Base-by-base conservation (phyloP, 2,329 filamentous ascomycete genomes). In the Colletotrichum tamarilloi region DNA sequence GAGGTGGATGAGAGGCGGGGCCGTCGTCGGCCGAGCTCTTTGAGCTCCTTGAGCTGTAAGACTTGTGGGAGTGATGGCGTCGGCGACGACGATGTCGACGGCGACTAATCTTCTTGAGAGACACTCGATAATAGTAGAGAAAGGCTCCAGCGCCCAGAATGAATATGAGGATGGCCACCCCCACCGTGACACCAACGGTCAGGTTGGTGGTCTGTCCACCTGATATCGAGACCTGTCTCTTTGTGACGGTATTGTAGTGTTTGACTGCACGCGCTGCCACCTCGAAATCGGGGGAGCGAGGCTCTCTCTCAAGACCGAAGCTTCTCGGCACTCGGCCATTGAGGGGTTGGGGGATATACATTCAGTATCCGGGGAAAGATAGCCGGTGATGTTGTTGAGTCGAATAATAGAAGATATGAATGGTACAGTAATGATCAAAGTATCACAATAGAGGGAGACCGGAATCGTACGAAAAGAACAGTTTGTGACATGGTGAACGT, bases 181-280 rank as follows among this genome's bases (percentile, higher is more conserved):
- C 85, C 57, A 87, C 81, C 4, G 84, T 80, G 71, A 85, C 78
- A 67, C 85, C 85, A 67, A 86, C 86, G 42, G 82, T 84, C 65
- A 81, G 79, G 75, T 86, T 84, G 42, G 80, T 81, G 52, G 83
- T 81, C 19, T 81, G 58, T 9, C 62, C 62, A 12, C 72, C 72
- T 24, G 72, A 55, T 32, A 71, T 74, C 4, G 62, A 66, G 57
- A 74, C 57, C 49, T 74, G 72, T 42, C 72, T 67, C 38, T 35
- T 67, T 8, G 52, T n/a, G 32, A 73, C 19, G 32, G 35, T 19
- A 53, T 30, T n/a, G 53, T 14, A 7, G 4, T 12, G 16, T 52
- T 58, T n/a, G 35, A 16, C 16, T 22, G 6, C 16, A 32, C 16
- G 2, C 14, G 26, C 58, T 19, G 59, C 19, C 11, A 30, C 42